Evolutionary conservation across 2,329 filamentous ascomycete species (phyloP).

Genomic region (Phoma sp.): DNA sequence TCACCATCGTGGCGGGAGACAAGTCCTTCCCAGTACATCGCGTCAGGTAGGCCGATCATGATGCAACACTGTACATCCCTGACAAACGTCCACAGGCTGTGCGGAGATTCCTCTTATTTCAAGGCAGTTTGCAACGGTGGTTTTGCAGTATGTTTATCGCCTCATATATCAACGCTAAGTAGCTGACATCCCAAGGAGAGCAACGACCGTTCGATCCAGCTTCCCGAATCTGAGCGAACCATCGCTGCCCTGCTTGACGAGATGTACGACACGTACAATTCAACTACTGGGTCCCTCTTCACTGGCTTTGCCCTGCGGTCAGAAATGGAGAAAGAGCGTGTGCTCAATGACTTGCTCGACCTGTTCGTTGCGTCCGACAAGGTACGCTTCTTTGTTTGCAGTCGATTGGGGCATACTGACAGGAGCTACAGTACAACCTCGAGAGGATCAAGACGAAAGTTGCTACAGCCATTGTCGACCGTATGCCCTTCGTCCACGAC

Average conservation of each 20-base stretch:
- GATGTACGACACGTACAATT: constrained; percentile 27
- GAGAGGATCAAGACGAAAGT: constrained; percentile 23
- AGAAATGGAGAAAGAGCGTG: constrained; percentile 21
- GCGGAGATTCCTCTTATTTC: constrained; percentile 28
- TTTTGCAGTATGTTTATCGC: constrained; percentile 17
- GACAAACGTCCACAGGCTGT: constrained; percentile 16
- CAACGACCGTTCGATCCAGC: constrained; percentile 7
- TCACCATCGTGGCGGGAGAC: constrained; percentile 23
- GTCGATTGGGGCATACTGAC: neutral
- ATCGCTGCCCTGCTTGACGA: constrained; percentile 24
- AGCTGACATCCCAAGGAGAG: constrained; percentile 23
- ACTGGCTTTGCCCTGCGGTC: constrained; percentile 23
- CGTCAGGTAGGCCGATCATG: constrained; percentile 11
- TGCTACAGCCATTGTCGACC: constrained; percentile 26
- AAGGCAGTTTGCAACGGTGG: constrained; percentile 23
- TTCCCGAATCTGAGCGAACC: constrained; percentile 24
- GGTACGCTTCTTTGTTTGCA: constrained; percentile 6
- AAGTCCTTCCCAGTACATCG: constrained; percentile 30
- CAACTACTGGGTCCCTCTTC: constrained; percentile 27
- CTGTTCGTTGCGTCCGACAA: constrained; percentile 34
- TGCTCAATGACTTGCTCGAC: constrained; percentile 18
- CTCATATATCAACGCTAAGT: too few species aligned
- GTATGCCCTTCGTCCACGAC: constrained; percentile 26
- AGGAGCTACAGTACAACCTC: constrained; percentile 26
- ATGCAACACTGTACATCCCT: neutral